These are phyloP conservation scores for Starmerella floris DNA, from an alignment of 805 yeast species.

Conservation along the genomic window DNA sequence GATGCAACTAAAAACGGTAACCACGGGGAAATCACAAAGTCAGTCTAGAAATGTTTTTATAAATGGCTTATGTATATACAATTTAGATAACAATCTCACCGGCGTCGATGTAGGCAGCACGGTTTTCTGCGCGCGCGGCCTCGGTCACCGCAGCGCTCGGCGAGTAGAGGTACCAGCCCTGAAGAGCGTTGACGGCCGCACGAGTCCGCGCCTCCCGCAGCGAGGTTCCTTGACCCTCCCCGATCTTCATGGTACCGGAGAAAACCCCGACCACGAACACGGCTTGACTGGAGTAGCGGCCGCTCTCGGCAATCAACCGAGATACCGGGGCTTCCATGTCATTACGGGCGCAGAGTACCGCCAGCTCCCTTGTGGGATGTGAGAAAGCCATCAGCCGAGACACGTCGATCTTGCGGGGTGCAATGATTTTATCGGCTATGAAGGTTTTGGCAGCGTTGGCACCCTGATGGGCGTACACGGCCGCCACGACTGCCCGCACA, in stretches of 20 bases:
- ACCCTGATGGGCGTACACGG: constrained; percentile 62
- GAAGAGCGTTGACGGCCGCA: constrained; percentile 80
- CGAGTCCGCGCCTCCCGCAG: constrained; percentile 83
- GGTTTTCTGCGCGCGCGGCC: constrained; percentile 7
- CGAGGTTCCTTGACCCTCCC: constrained; percentile 90
- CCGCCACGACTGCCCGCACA: constrained; percentile 74
- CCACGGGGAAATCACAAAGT: too few relatives aligned
- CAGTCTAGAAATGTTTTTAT: too few relatives aligned
- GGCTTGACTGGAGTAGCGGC: constrained; percentile 72
- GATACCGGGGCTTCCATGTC: constrained; percentile 61
- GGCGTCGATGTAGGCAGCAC: constrained; percentile 21
- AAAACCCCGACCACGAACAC: constrained; percentile 86
- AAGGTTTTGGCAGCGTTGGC: constrained; percentile 52
- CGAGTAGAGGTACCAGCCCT: constrained; percentile 82
- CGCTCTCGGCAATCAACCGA: constrained; percentile 82
- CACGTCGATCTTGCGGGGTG: constrained; percentile 66
- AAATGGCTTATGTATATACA: not conserved
- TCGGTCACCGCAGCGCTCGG: constrained; percentile 39
- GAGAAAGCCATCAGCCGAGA: constrained; percentile 63
- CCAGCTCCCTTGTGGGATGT: constrained; percentile 74
- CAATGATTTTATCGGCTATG: constrained; percentile 55
- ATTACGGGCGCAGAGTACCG: constrained; percentile 63
- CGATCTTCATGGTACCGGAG: constrained; percentile 66
- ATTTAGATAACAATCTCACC: constrained; percentile 22
- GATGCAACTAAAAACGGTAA: too few relatives aligned